Conservation (phyloP, 768 basidiomycete genomes). For the Serendipita sp. region DNA sequence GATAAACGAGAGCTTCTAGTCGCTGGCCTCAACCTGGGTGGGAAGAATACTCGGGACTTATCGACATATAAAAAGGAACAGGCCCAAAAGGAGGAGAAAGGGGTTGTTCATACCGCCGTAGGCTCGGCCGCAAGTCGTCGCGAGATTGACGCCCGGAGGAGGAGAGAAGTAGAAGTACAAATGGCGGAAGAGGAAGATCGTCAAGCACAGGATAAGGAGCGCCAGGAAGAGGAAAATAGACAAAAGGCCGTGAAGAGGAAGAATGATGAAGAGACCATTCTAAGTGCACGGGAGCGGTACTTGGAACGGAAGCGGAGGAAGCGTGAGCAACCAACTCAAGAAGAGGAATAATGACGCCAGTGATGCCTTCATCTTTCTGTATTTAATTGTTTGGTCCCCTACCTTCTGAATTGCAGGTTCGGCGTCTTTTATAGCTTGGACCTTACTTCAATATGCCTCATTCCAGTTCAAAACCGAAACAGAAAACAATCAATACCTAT, state of each 20-base stretch:
- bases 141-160: constrained; percentile 75
- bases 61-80: constrained; percentile 23
- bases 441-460: neutral
- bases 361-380: neutral
- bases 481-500: neutral
- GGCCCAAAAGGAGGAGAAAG: constrained; percentile 19
- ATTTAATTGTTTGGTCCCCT: neutral
- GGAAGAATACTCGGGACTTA: constrained; percentile 63
- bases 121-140: constrained; percentile 64
- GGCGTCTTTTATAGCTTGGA: neutral
- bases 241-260: constrained; percentile 54
- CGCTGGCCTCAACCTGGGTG: constrained; percentile 82
- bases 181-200: constrained; percentile 59
- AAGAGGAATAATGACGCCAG: neutral
- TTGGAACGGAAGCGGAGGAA: constrained; percentile 65
- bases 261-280: constrained; percentile 59
- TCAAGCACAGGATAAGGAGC: constrained; percentile 37
- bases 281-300: constrained; percentile 60
- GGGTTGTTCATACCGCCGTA: constrained; percentile 53
- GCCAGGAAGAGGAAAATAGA: constrained; percentile 45
- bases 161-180: constrained; percentile 61
- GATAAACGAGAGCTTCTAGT: constrained; percentile 86
- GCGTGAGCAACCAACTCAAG: constrained; percentile 31
- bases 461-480: neutral
- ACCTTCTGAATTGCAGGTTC: neutral